Conservation (phyloP, 2,329 filamentous ascomycete species). For the Dactylellina drechsleri region DNA sequence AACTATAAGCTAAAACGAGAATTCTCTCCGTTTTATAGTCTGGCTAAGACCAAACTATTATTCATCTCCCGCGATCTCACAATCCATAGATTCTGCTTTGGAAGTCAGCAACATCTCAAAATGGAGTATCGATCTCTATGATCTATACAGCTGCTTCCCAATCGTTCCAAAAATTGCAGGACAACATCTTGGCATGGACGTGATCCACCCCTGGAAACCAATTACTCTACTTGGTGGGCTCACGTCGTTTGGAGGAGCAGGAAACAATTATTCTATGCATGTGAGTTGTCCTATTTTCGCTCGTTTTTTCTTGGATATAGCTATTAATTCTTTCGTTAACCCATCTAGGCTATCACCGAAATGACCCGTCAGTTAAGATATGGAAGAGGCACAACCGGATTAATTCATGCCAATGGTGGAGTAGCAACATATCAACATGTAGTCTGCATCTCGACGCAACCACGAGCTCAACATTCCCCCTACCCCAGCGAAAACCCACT, state of each 20-base stretch:
- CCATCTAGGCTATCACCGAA: constrained; percentile 65
- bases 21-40: constrained; percentile 62
- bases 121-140: constrained; percentile 70
- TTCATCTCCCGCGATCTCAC: constrained; percentile 69
- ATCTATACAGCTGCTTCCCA: constrained; percentile 76
- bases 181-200: constrained; percentile 68
- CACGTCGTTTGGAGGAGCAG: constrained; percentile 75
- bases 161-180: constrained; percentile 75
- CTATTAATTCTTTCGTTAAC: background rate
- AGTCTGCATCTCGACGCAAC: constrained; percentile 67
- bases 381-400: constrained; percentile 65
- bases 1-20: constrained; percentile 20
- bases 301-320: background rate
- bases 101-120: constrained; percentile 64
- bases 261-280: constrained; percentile 78
- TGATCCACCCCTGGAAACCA: constrained; percentile 64
- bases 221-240: constrained; percentile 73
- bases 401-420: constrained; percentile 74
- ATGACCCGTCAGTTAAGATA: constrained; percentile 68
- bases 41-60: constrained; percentile 72
- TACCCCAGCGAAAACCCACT: constrained; percentile 67
- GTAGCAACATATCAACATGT: constrained; percentile 74
- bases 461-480: constrained; percentile 60
- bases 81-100: constrained; percentile 69
- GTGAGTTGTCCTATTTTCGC: constrained; percentile 61